Evolutionary conservation across 192 early-diverging fungal species (phyloP).

Genomic region (Pilobolus umbonatus): DNA sequence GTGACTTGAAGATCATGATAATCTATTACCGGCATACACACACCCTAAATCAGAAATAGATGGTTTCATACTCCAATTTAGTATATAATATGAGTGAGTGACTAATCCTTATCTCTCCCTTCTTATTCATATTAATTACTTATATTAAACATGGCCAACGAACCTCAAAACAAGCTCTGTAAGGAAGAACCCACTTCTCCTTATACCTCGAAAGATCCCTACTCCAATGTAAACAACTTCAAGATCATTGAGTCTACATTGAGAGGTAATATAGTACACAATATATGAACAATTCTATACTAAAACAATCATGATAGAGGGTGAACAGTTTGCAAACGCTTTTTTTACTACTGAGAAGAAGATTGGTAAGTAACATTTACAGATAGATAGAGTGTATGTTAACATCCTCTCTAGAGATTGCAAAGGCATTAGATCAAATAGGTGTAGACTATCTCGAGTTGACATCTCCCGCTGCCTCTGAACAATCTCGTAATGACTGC

Average conservation of each 20-base stretch:
- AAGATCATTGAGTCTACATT: constrained; percentile 96
- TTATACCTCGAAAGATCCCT: constrained; percentile 56
- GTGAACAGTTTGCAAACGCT: constrained; percentile 99
- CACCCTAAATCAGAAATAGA: constrained; percentile 61
- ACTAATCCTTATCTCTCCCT: no score
- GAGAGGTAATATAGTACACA: constrained; percentile 55
- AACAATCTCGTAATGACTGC: constrained; percentile 93
- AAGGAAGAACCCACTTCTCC: constrained; percentile 33
- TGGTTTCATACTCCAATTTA: constrained; percentile 8
- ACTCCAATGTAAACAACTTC: constrained; percentile 86
- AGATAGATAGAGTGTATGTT: not conserved
- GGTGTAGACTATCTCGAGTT: constrained; percentile 99
- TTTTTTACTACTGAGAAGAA: constrained; percentile 98
- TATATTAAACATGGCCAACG: no score
- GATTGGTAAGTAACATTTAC: constrained; percentile 40
- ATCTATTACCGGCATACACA: no score
- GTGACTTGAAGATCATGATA: no score
- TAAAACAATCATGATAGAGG: constrained; percentile 53
- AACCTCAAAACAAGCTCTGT: no score
- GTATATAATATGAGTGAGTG: no score
- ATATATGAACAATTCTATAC: not conserved
- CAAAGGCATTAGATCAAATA: constrained; percentile 96
- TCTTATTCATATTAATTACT: no score
- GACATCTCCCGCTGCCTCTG: constrained; percentile 94
- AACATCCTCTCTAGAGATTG: constrained; percentile 59